These are phyloP conservation scores for Geosiphon pyriformis DNA, from an alignment of 192 early-diverging fungal genomes.

Conservation along the genomic window DNA sequence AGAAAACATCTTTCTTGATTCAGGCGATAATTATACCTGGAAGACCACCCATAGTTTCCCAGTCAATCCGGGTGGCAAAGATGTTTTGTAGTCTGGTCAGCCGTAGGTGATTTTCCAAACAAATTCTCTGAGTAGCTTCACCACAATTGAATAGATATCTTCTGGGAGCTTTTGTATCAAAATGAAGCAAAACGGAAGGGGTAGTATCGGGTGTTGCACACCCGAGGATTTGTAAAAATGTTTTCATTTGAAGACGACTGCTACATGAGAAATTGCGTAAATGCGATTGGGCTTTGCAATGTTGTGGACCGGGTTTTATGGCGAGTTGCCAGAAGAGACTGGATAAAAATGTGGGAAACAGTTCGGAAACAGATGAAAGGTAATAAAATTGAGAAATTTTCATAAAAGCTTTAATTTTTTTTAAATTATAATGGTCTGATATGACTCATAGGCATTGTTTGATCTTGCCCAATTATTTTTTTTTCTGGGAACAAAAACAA, in stretches of 20 bases:
- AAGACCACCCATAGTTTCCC: constrained; percentile 84
- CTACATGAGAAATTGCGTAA: not conserved
- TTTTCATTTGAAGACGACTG: constrained; percentile 37
- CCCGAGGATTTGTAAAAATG: constrained; percentile 47
- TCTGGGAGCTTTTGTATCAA: constrained; percentile 47
- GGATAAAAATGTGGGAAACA: no score
- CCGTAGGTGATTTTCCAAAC: constrained; percentile 69
- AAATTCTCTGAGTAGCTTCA: constrained; percentile 85
- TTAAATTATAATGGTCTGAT: no score
- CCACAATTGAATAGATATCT: constrained; percentile 92
- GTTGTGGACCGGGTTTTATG: not conserved
- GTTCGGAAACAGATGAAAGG: no score
- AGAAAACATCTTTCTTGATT: no score
- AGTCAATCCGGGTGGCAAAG: constrained; percentile 77
- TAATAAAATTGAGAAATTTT: no score
- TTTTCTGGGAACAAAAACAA: no score
- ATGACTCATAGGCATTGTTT: no score
- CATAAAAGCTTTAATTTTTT: no score
- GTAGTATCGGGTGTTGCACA: constrained; percentile 41
- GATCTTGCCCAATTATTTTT: no score
- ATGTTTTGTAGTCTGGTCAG: constrained; percentile 69
- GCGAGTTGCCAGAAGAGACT: not conserved
- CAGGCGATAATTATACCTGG: no score
- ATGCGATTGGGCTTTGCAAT: not conserved
- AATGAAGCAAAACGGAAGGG: constrained; percentile 69